phyloP scores from a whole-genome alignment of 257 asterid species.

The Gentiana macrophylla region DNA sequence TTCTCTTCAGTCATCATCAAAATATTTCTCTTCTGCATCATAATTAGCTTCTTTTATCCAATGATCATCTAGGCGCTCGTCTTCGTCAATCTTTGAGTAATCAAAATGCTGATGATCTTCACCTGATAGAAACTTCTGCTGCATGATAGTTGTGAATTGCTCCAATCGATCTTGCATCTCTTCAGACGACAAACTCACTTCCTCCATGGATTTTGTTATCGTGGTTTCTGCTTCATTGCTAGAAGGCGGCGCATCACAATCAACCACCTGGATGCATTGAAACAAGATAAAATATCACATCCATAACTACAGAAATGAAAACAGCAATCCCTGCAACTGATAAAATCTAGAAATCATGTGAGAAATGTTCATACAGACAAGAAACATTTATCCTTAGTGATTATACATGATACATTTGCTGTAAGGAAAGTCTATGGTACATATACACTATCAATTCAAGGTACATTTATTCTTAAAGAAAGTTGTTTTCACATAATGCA shows the following conservation, averaged over 20 bases:
- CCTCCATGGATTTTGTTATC: conserved; percentile 15
- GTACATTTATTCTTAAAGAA: too few relatives aligned
- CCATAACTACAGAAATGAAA: neutral
- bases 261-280: conserved; percentile 16
- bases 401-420: too few relatives aligned
- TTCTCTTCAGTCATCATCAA: conserved; percentile 48
- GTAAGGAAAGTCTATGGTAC: too few relatives aligned
- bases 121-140: conserved; percentile 81
- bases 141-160: conserved; percentile 65
- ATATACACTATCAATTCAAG: too few relatives aligned
- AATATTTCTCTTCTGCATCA: conserved; percentile 96
- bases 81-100: conserved; percentile 71
- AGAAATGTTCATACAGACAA: too few relatives aligned
- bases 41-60: conserved; percentile 77
- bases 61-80: conserved; percentile 81
- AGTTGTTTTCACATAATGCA: too few relatives aligned
- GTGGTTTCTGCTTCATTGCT: conserved; percentile 13
- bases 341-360: too few relatives aligned
- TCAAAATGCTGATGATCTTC: conserved; percentile 74
- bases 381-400: too few relatives aligned
- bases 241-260: conserved; percentile 9
- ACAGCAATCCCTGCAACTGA: neutral
- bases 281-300: too few relatives aligned
- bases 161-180: conserved; percentile 76
- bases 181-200: conserved; percentile 35